Evolutionary conservation across 192 early-diverging fungal species (phyloP).

Genomic region (Phlyctochytrium arcticum): DNA sequence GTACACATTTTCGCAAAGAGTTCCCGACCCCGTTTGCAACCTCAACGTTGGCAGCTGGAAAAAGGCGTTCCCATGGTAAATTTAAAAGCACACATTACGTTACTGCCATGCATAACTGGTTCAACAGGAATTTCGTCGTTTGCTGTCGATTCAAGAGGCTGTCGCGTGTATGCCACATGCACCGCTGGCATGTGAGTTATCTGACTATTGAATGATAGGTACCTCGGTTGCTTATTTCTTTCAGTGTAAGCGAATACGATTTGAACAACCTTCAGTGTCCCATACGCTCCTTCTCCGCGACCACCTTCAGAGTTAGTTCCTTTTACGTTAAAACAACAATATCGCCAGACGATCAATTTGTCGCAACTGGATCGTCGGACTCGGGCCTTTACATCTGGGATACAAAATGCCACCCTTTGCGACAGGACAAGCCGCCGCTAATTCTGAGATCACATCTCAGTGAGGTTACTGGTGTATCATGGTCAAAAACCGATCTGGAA

Average conservation of each 20-base stretch:
- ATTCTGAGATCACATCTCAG: constrained; percentile 61
- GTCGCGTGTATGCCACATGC: constrained; percentile 67
- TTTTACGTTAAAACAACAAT: constrained; percentile 69
- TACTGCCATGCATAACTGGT: not conserved
- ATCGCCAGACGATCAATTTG: constrained; percentile 67
- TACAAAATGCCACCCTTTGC: too few relatives aligned
- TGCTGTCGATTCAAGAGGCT: constrained; percentile 57
- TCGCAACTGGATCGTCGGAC: constrained; percentile 69
- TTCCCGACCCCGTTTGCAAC: constrained; percentile 38
- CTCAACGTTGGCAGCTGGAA: constrained; percentile 32
- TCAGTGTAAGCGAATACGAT: constrained; percentile 69
- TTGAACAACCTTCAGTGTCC: constrained; percentile 45
- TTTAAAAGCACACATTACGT: not conserved
- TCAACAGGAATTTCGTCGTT: constrained; percentile 60
- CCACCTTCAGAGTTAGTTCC: constrained; percentile 53
- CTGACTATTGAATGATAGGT: not conserved
- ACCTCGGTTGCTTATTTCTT: not conserved
- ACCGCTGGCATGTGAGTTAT: constrained; percentile 53
- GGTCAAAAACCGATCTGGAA: constrained; percentile 51
- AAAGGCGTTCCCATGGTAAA: constrained; percentile 2
- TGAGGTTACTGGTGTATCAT: constrained; percentile 72
- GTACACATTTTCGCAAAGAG: constrained; percentile 32
- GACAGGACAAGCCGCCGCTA: constrained; percentile 37
- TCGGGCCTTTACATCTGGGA: constrained; percentile 70
- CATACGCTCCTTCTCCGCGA: constrained; percentile 47